phyloP scores from a whole-genome alignment of 1,284 basidiomycete genomes.

The Ustilago hordei region DNA sequence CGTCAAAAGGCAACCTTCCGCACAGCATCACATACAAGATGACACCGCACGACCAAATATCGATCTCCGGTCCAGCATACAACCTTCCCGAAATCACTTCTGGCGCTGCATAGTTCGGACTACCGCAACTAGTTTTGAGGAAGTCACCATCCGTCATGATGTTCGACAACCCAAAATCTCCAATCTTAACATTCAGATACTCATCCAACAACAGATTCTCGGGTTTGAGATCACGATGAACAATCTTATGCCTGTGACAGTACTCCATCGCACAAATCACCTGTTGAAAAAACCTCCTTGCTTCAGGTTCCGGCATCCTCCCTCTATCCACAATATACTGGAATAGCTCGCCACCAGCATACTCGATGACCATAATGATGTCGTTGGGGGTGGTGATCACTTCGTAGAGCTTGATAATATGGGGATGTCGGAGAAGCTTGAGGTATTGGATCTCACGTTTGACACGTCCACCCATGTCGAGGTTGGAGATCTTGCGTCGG shows the following conservation, averaged over 20 bases:
- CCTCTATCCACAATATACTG: conserved; percentile 69
- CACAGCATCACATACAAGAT: conserved; percentile 69
- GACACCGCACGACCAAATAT: conserved; percentile 69
- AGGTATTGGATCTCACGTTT: conserved; percentile 78
- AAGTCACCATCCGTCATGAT: conserved; percentile 70
- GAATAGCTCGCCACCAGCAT: conserved; percentile 68
- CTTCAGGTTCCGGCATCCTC: conserved; percentile 65
- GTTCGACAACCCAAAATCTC: conserved; percentile 69
- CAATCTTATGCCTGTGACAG: conserved; percentile 68
- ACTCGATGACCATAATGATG: conserved; percentile 70
- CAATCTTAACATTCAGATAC: conserved; percentile 68
- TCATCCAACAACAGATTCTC: conserved; percentile 68
- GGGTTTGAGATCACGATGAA: conserved; percentile 67
- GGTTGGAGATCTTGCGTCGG: conserved; percentile 89
- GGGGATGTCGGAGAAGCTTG: conserved; percentile 66
- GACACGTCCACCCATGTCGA: conserved; percentile 78
- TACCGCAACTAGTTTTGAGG: conserved; percentile 68
- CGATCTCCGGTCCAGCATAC: conserved; percentile 69
- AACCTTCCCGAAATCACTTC: conserved; percentile 67
- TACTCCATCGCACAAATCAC: conserved; percentile 68
- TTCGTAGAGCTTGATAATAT: conserved; percentile 70
- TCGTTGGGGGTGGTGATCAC: conserved; percentile 68
- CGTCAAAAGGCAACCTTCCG: conserved; percentile 67
- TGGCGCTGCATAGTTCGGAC: conserved; percentile 69
- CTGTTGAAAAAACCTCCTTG: conserved; percentile 68